phyloP scores from a whole-genome alignment of 768 basidiomycete genomes.

The Trametes gibbosa region DNA sequence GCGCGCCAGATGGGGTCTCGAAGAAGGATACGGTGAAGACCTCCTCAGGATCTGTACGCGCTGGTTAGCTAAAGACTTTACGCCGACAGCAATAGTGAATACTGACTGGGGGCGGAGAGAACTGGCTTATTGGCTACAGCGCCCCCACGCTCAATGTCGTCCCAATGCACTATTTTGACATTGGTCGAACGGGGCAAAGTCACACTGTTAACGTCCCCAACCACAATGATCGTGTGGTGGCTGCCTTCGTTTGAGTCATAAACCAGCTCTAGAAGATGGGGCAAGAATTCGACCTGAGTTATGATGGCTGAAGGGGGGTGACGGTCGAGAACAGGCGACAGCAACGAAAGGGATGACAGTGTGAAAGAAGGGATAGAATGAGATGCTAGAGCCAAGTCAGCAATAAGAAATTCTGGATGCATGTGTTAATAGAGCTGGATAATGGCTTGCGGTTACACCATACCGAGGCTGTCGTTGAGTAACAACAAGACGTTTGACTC shows the following conservation, averaged over 20 bases:
- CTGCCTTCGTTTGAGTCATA: slow-evolving; percentile 53
- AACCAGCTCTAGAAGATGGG: slow-evolving; percentile 67
- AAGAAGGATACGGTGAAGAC: slow-evolving; percentile 71
- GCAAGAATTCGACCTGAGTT: slow-evolving; percentile 62
- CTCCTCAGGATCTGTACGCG: slow-evolving; percentile 49
- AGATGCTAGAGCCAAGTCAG: slow-evolving; percentile 75
- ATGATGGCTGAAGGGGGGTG: slow-evolving; percentile 76
- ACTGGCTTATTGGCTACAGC: slow-evolving; percentile 45
- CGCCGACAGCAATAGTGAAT: background rate
- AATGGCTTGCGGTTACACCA: slow-evolving; percentile 16
- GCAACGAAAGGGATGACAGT: slow-evolving; percentile 54
- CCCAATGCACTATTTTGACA: slow-evolving; percentile 60
- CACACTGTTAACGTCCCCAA: slow-evolving; percentile 58
- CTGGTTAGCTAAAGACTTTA: slow-evolving; percentile 1
- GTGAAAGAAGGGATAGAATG: slow-evolving; percentile 70
- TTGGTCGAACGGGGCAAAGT: slow-evolving; percentile 46
- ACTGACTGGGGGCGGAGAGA: slow-evolving; percentile 53
- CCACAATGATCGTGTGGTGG: slow-evolving; percentile 61
- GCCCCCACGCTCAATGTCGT: slow-evolving; percentile 69
- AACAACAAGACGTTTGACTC: slow-evolving; percentile 72
- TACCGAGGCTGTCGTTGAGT: slow-evolving; percentile 78
- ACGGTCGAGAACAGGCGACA: slow-evolving; percentile 61
- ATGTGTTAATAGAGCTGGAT: slow-evolving; percentile 5
- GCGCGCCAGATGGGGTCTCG: slow-evolving; percentile 45
- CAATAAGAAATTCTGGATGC: slow-evolving; percentile 71